Conservation (phyloP, 164 flowering plant genomes). For the Taxillus chinensis region DNA sequence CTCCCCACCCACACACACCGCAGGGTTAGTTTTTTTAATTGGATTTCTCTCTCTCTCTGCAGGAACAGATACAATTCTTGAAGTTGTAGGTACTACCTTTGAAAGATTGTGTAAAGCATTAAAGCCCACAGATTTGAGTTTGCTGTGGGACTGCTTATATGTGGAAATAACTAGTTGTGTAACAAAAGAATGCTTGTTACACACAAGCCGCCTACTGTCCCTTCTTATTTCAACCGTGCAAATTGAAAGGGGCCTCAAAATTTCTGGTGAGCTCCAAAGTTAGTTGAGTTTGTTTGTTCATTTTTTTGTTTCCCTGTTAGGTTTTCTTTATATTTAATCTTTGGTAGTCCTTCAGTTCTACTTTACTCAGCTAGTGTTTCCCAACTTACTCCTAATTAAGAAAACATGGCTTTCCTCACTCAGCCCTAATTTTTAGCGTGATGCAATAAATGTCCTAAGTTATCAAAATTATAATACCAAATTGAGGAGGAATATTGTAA, state of each 20-base stretch:
- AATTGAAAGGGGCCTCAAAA: constrained; percentile 23
- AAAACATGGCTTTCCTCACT: no score
- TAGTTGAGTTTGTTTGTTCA: neutral
- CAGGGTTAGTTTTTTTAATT: no score
- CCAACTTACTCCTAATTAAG: no score
- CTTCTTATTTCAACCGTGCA: constrained; percentile 41
- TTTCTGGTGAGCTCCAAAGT: constrained; percentile 38
- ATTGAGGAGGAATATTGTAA: no score
- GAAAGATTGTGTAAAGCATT: constrained; percentile 44
- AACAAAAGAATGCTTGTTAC: constrained; percentile 16
- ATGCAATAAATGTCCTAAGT: no score
- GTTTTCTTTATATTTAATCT: neutral
- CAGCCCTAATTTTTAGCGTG: no score
- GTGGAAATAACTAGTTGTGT: constrained; percentile 26
- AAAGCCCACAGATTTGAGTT: constrained; percentile 34
- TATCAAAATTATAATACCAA: no score
- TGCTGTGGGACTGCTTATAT: constrained; percentile 46
- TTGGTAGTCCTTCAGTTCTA: neutral
- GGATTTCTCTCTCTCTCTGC: constrained; percentile 8
- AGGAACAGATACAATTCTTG: constrained; percentile 57
- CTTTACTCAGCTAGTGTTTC: no score
- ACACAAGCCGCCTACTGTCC: constrained; percentile 40
- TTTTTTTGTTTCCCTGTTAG: constrained; percentile 2
- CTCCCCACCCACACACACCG: no score
- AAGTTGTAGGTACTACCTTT: constrained; percentile 43